phyloP scores from a whole-genome alignment of 768 basidiomycete species.

The Leccinellum rugosiceps region DNA sequence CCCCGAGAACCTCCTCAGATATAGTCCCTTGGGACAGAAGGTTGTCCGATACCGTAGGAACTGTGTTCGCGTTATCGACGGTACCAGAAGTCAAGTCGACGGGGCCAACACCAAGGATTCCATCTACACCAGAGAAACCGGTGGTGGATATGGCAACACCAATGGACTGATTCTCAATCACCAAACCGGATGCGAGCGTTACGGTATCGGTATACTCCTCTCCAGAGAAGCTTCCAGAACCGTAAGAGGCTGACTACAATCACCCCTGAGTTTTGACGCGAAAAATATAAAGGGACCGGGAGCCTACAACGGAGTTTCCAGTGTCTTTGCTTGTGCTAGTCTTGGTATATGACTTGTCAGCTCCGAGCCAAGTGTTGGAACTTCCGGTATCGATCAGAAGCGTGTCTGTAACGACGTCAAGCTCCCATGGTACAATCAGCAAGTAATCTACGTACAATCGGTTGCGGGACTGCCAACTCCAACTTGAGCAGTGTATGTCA shows the following conservation, averaged over 20 bases:
- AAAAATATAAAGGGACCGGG: background rate
- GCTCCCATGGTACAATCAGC: too few species aligned
- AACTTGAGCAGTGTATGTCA: slow-evolving; percentile 27
- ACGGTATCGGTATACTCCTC: slow-evolving; percentile 8
- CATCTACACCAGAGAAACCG: slow-evolving; percentile 30
- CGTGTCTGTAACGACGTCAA: slow-evolving; percentile 13
- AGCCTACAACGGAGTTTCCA: slow-evolving; percentile 9
- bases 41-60: slow-evolving; percentile 36
- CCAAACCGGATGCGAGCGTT: background rate
- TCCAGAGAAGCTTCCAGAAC: slow-evolving; percentile 5
- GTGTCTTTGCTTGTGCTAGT: slow-evolving; percentile 27
- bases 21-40: slow-evolving; percentile 30
- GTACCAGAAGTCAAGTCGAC: slow-evolving; percentile 29
- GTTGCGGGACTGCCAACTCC: slow-evolving; percentile 20
- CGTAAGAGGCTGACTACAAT: background rate
- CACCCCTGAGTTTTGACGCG: background rate
- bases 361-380: slow-evolving; percentile 28
- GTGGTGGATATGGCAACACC: slow-evolving; percentile 25
- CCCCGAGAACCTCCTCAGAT: slow-evolving; percentile 23
- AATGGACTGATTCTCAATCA: slow-evolving; percentile 31
- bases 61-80: slow-evolving; percentile 6
- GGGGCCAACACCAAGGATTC: slow-evolving; percentile 39
- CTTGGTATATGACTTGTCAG: slow-evolving; percentile 25
- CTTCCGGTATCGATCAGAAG: slow-evolving; percentile 28
- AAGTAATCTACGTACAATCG: slow-evolving; percentile 7